Base-by-base conservation (phyloP, 495 filamentous ascomycete genomes). In the Neurospora sp. region DNA sequence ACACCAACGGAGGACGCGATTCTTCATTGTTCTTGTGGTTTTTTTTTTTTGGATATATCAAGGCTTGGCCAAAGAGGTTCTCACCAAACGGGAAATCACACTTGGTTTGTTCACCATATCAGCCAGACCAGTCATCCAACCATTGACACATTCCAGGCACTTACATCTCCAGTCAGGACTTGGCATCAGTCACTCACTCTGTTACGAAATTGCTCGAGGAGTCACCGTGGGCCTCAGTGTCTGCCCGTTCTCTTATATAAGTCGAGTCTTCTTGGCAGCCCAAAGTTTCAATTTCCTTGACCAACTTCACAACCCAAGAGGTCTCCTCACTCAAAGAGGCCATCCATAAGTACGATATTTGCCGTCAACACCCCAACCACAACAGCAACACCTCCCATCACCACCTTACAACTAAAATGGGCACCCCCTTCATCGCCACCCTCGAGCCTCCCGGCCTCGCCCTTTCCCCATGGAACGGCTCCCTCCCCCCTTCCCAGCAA, bases 351-450 rank as follows among this genome's bases (percentile, higher is more conserved):
- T 31, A 53, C 20, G 2, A 1, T 2, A 12, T 53, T 0, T 37
- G 4, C 4, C 5, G 8, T 53, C 69, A 7, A 44, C 20, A 20
- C 16, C 38, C 27, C 20, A 53, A 42, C 39, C 59, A 22, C 16
- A 44, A 31, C 27, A 31, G 27, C 27, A 31, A 31, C 27, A 31
- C 27, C 27, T 31, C 27, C 27, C 27, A 31, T 31, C 27, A 3
- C 3, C 27, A 31, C 27, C 27, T 31, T 31, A 31, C 27, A 2
- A 31, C 27, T 0, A 73, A 72, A 41, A 73, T 73, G 74, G 76
- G 70, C 31, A 85, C 85, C 0, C 83, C 84, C 18, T 83, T 86
- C 81, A 82, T 89, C 73, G 71, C 82, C 35, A 80, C 84, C 79
- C 85, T 85, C 0, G 79, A 80, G 69, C 86, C 87, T 2, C 80